Evolutionary conservation across 129 eudicot genomes (phyloP).

Genomic region (Flaveria linearis): DNA sequence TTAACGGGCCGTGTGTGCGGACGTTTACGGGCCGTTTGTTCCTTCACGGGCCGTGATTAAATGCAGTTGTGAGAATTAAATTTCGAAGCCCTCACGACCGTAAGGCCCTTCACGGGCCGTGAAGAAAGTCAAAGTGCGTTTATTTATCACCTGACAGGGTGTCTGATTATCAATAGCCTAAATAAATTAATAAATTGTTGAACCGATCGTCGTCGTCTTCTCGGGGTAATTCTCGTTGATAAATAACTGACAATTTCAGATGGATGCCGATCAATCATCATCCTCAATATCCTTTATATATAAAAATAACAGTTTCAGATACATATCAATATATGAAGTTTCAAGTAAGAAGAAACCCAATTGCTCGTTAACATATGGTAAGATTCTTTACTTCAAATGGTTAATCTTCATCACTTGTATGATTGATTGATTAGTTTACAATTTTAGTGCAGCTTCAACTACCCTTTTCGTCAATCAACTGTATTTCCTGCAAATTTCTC

Average conservation of each 20-base stretch:
- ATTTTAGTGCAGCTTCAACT: not conserved
- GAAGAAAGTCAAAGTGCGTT: no score
- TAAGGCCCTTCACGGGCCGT: no score
- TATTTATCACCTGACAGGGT: not conserved
- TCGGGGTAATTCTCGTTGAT: not conserved
- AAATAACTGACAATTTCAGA: slow-evolving; percentile 28
- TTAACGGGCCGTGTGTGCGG: no score
- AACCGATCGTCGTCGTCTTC: slow-evolving; percentile 27
- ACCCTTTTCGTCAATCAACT: slow-evolving; percentile 18
- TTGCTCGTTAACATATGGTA: slow-evolving; percentile 14
- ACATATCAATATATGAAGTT: not conserved
- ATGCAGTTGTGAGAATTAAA: no score
- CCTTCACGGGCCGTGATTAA: no score
- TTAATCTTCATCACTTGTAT: not conserved
- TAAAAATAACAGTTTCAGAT: not conserved
- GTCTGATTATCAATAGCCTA: no score
- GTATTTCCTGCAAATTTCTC: no score
- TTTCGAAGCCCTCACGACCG: no score
- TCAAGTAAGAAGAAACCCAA: slow-evolving; percentile 5
- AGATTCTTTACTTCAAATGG: slow-evolving; percentile 23
- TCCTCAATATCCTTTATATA: not conserved
- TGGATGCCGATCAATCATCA: not conserved
- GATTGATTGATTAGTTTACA: not conserved
- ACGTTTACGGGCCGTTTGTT: no score
- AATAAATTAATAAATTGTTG: slow-evolving; percentile 16